A percentile compares a stretch with the other conserved stretches of the same genome.
Evolutionary conservation across 768 basidiomycete genomes (phyloP).

Genomic region (Podaxis carcinomalis): DNA sequence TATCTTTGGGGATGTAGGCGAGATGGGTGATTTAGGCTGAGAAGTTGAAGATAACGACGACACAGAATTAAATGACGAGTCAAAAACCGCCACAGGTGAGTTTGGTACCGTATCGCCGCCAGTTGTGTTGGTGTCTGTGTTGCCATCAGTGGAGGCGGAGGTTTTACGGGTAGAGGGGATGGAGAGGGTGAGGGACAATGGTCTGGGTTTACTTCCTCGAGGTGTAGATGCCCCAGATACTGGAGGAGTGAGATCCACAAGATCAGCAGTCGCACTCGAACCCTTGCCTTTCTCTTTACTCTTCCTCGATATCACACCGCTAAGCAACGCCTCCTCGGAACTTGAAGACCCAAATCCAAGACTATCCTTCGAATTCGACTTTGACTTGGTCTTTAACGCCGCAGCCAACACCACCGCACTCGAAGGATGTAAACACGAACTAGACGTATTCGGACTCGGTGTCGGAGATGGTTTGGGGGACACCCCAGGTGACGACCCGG

Average conservation of each 20-base stretch:
- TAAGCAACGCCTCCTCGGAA: slow-evolving; percentile 2
- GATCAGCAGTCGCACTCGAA: too few species aligned
- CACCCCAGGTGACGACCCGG: slow-evolving; percentile 15
- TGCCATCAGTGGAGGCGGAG: neutral
- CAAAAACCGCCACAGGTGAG: neutral
- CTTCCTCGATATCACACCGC: neutral
- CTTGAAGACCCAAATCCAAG: neutral
- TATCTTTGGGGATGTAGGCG: neutral
- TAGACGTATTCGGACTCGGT: slow-evolving; percentile 31
- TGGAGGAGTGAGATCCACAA: neutral
- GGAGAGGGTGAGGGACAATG: neutral
- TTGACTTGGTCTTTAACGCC: slow-evolving; percentile 14
- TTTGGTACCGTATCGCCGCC: slow-evolving; percentile 1
- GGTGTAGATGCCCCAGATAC: neutral
- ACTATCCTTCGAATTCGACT: slow-evolving; percentile 20
- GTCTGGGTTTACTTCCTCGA: neutral
- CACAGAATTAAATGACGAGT: neutral
- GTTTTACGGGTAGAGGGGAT: neutral
- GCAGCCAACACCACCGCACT: slow-evolving; percentile 2
- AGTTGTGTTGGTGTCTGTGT: neutral
- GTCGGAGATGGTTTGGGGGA: slow-evolving; percentile 23
- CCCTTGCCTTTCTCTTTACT: neutral
- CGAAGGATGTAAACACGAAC: slow-evolving; percentile 17
- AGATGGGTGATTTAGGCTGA: neutral
- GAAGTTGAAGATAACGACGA: neutral